phyloP scores from a whole-genome alignment of 768 basidiomycete species.

The Leccinum fibrillosum region DNA sequence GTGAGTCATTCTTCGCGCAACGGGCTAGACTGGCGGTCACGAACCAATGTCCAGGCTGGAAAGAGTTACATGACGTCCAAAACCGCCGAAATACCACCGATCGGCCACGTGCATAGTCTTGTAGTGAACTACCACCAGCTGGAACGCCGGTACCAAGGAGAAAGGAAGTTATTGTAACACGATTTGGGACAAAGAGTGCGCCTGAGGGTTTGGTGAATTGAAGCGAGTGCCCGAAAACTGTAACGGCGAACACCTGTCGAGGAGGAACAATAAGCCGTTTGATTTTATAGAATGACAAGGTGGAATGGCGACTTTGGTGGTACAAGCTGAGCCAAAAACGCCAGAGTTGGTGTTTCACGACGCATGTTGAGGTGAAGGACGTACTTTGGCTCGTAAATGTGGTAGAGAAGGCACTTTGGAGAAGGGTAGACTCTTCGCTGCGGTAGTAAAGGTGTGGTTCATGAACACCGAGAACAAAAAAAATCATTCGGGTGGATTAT shows the following conservation, averaged over 20 bases:
- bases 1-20: background rate
- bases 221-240: background rate
- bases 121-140: background rate
- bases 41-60: constrained; percentile 1
- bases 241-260: background rate
- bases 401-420: background rate
- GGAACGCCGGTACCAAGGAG: background rate
- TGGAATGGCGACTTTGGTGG: constrained; percentile 1
- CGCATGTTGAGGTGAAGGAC: constrained; percentile 1
- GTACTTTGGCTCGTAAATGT: constrained; percentile 1
- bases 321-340: constrained; percentile 1
- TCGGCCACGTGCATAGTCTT: constrained; percentile 3
- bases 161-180: background rate
- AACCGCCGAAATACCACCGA: constrained; percentile 19
- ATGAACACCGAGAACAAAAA: constrained; percentile 1
- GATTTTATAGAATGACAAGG: constrained; percentile 3
- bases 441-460: background rate
- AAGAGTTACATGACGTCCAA: background rate
- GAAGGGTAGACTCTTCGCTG: background rate
- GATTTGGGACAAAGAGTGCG: constrained; percentile 1
- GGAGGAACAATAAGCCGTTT: background rate
- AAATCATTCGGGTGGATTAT: background rate
- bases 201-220: background rate
- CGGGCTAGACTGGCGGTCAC: background rate
- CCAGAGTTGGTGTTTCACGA: constrained; percentile 1